Evolutionary conservation across 768 basidiomycete species (phyloP), one percentile per base, ranked within the genome.

Genomic region (Auriscalpium vulgare): DNA sequence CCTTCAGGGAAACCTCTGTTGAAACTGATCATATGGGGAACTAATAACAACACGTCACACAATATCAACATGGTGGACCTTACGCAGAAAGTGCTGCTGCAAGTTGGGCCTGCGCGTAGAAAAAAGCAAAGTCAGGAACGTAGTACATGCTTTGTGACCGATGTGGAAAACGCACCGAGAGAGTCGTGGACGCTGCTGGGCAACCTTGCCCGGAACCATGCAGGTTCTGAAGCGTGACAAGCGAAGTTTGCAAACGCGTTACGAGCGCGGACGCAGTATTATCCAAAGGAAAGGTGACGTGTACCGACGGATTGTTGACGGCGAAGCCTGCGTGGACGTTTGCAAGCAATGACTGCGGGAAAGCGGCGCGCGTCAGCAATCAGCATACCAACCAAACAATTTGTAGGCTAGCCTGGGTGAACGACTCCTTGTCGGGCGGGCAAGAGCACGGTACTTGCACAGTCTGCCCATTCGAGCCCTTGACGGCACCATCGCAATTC

Each of bases 171-270:
- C 40, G 82, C 8, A 29, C 40, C 2, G 56, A 43, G 77, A 55
- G 51, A 7, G 82, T 86, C 1, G 87, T 85, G 9, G 84, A 76
- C 1, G 78, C 78, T 13, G 79, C 78, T 6, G 87, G 86, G 66
- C 85, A 88, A 13, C 86, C 88, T 6, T 75, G 67, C 40, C 87
- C 88, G 0, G 83, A 74, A 1, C 86, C 87, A 50, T 76, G 72
- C 44, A 89, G 66, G 67, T 89, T 90, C 71, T 90, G 88, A n/a
- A 89, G 71, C 7, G 87, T 84, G 38, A 86, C 77, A 10, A 82
- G 64, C 6, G 81, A 76, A 29, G 85, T 76, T 48, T 80, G 71
- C 56, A 89, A 72, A 36, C 87, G 81, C 0, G 81, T 72, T 47
- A 78, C 67, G 63, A 81, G 74, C 48, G 81, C 79, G 8, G 66